A percentile compares a stretch with the other conserved stretches of the same genome.
These are phyloP conservation scores for Bolboschoenoplectus hybrid DNA, from an alignment of 202 grass and related monocot genomes.

Conservation along the genomic window DNA sequence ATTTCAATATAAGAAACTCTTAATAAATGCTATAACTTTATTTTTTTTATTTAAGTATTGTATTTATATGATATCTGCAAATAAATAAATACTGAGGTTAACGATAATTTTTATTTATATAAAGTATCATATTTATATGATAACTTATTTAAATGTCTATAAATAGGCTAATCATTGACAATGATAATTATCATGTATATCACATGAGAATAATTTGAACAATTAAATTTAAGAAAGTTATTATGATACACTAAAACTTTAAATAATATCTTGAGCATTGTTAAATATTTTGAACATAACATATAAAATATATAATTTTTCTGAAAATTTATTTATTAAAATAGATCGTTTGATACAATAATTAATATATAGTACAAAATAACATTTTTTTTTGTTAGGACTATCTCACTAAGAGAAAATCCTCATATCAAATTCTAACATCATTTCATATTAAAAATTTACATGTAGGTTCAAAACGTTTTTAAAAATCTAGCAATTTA, in stretches of 20 bases:
- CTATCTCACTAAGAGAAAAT: background rate
- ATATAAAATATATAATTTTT: too few species aligned
- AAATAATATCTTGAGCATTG: too few species aligned
- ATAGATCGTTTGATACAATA: background rate
- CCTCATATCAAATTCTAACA: background rate
- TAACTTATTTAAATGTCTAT: background rate
- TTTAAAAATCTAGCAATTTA: background rate
- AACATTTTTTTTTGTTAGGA: background rate
- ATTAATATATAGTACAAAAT: background rate
- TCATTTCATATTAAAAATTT: background rate
- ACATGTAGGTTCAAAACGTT: background rate
- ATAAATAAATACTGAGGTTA: too few species aligned
- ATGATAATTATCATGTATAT: background rate
- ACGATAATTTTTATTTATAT: too few species aligned
- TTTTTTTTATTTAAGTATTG: background rate
- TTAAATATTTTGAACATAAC: too few species aligned
- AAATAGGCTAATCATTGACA: too few species aligned
- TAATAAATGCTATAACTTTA: background rate
- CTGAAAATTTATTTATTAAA: too few species aligned
- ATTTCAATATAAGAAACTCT: background rate
- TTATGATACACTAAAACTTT: too few species aligned
- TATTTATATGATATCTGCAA: too few species aligned
- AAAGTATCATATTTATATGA: background rate
- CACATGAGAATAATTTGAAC: background rate
- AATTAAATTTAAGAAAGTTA: background rate